Evolutionary conservation across 1,284 basidiomycete species (phyloP).

Genomic region (Singerocomus inundabilis): DNA sequence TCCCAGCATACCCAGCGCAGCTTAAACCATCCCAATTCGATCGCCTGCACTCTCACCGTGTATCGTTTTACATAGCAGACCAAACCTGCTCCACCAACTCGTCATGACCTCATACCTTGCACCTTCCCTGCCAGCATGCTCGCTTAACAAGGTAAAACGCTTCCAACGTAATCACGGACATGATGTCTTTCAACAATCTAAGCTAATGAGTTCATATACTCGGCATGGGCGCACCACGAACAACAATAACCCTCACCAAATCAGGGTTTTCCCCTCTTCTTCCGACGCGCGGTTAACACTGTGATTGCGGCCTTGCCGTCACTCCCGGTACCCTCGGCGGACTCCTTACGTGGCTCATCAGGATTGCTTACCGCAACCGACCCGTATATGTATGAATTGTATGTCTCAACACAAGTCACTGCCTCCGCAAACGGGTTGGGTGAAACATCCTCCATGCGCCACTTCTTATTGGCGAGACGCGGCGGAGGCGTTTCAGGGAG

Average conservation of each 20-base stretch:
- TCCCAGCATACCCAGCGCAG: conserved; percentile 2
- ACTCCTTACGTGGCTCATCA: conserved; percentile 28
- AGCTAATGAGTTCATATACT: conserved; percentile 5
- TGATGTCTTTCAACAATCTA: conserved; percentile 5
- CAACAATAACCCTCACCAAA: conserved; percentile 17
- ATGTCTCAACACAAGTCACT: conserved; percentile 56
- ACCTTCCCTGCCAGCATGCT: background rate
- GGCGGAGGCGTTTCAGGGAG: conserved; percentile 52
- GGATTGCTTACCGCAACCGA: conserved; percentile 49
- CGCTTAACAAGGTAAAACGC: conserved; percentile 3
- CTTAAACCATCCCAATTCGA: conserved; percentile 8
- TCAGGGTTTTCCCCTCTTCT: conserved; percentile 41
- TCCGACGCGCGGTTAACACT: conserved; percentile 61
- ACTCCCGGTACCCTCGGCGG: conserved; percentile 13
- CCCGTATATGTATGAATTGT: conserved; percentile 57
- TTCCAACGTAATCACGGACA: conserved; percentile 18
- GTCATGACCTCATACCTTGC: conserved; percentile 7
- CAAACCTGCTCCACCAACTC: background rate
- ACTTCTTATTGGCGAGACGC: conserved; percentile 27
- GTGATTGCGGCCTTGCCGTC: conserved; percentile 40
- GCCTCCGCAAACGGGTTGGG: conserved; percentile 68
- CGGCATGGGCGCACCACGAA: conserved; percentile 11
- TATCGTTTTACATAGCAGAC: background rate
- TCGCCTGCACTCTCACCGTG: background rate
- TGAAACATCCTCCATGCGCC: conserved; percentile 46